These are phyloP conservation scores for Candida tropicalis DNA, from an alignment of 1,139 yeast species.

Conservation along the genomic window DNA sequence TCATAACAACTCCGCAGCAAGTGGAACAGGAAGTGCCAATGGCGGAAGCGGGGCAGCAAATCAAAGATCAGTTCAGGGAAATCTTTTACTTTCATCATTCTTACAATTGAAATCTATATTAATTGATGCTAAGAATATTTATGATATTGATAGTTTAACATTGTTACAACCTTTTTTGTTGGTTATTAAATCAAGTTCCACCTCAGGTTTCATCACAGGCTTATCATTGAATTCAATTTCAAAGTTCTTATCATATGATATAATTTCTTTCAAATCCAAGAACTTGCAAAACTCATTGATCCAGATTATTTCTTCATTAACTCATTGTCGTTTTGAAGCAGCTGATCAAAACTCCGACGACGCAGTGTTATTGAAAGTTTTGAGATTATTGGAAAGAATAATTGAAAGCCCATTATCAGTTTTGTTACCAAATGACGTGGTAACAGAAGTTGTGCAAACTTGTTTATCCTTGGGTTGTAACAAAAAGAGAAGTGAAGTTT, in stretches of 20 bases:
- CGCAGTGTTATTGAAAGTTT: slow-evolving; percentile 81
- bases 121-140: slow-evolving; percentile 54
- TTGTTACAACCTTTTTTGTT: slow-evolving; percentile 83
- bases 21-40: slow-evolving; percentile 14
- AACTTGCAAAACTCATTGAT: slow-evolving; percentile 53
- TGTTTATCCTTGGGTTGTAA: slow-evolving; percentile 92
- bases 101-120: slow-evolving; percentile 75
- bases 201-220: slow-evolving; percentile 85
- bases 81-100: slow-evolving; percentile 79
- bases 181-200: slow-evolving; percentile 81
- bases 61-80: slow-evolving; percentile 27
- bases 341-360: slow-evolving; percentile 94
- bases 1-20: background rate
- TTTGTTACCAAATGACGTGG: slow-evolving; percentile 74
- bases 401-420: slow-evolving; percentile 67
- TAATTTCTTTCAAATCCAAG: slow-evolving; percentile 47
- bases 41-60: slow-evolving; percentile 11
- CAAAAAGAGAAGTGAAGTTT: slow-evolving; percentile 85
- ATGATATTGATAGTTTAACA: slow-evolving; percentile 69
- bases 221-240: slow-evolving; percentile 77
- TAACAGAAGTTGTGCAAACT: slow-evolving; percentile 89
- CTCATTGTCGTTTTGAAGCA: slow-evolving; percentile 96
- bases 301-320: slow-evolving; percentile 72
- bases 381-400: slow-evolving; percentile 71
- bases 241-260: slow-evolving; percentile 68